These are phyloP conservation scores for Globisporangium middletonii DNA, from an alignment of 352 stramenopile genomes.

Conservation along the genomic window DNA sequence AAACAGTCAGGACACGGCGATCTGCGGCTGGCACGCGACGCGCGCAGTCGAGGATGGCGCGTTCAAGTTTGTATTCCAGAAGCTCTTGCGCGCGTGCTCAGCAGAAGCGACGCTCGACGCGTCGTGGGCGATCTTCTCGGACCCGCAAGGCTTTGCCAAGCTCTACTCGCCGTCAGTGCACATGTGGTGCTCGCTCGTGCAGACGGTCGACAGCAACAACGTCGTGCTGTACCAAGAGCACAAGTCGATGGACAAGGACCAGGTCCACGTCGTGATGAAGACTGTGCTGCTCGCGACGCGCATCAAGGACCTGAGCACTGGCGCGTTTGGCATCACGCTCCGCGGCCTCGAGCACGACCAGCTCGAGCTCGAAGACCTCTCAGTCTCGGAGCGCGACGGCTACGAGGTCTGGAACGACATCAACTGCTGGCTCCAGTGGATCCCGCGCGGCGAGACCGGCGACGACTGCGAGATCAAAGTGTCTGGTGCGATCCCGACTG, in stretches of 20 bases:
- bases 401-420: slow-evolving; percentile 19
- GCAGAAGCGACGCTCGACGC: slow-evolving; percentile 3
- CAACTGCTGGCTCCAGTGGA: slow-evolving; percentile 15
- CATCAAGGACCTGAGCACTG: background rate
- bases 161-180: slow-evolving; percentile 12
- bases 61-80: slow-evolving; percentile 17
- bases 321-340: slow-evolving; percentile 8
- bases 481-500: slow-evolving; percentile 13
- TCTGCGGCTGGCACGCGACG: slow-evolving; percentile 13
- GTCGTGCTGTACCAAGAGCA: slow-evolving; percentile 18
- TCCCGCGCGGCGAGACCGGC: slow-evolving; percentile 6
- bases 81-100: slow-evolving; percentile 5
- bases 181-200: slow-evolving; percentile 14
- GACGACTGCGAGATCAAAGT: slow-evolving; percentile 13
- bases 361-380: slow-evolving; percentile 14
- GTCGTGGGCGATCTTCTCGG: slow-evolving; percentile 9
- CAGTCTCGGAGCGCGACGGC: slow-evolving; percentile 5
- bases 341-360: slow-evolving; percentile 10
- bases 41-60: slow-evolving; percentile 11
- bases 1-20: background rate
- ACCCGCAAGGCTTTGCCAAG: slow-evolving; percentile 10
- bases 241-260: slow-evolving; percentile 11
- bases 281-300: slow-evolving; percentile 12
- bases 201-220: slow-evolving; percentile 13
- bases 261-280: slow-evolving; percentile 15